Evolutionary conservation across 2,329 filamentous ascomycete species (phyloP).

Genomic region (Cytospora piceae): DNA sequence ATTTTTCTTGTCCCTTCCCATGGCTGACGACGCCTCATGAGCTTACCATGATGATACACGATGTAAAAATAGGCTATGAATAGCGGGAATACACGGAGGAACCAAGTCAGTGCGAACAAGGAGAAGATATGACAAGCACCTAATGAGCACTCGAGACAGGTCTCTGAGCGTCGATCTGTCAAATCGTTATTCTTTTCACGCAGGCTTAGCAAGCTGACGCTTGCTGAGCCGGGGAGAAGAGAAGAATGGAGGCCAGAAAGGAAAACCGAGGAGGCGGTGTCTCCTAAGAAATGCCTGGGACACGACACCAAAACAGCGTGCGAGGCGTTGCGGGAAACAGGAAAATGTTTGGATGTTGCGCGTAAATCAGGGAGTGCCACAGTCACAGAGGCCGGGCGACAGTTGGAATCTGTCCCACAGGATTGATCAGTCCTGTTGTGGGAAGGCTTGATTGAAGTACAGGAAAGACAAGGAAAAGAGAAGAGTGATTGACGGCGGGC

Average conservation of each 20-base stretch:
- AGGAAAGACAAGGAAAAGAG: not conserved
- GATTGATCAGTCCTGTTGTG: conserved; percentile 17
- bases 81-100: conserved; percentile 6
- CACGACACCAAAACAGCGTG: conserved; percentile 20
- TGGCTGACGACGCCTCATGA: conserved; percentile 32
- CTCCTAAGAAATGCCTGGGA: conserved; percentile 15
- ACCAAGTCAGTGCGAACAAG: conserved; percentile 20
- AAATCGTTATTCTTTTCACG: conserved; percentile 11
- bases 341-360: conserved; percentile 3
- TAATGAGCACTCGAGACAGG: conserved; percentile 14
- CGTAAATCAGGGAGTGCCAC: conserved; percentile 6
- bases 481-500: not conserved
- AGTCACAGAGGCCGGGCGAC: conserved; percentile 26
- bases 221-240: conserved; percentile 21
- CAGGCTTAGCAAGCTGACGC: conserved; percentile 22
- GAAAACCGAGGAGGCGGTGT: conserved; percentile 17
- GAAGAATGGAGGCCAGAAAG: conserved; percentile 21
- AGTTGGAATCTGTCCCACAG: conserved; percentile 12
- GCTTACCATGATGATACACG: conserved; percentile 34
- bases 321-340: conserved; percentile 14
- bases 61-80: conserved; percentile 11
- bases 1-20: conserved; percentile 39
- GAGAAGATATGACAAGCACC: conserved; percentile 17
- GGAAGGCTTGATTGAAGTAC: conserved; percentile 18
- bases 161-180: conserved; percentile 8